These are phyloP conservation scores for Colletotrichum spinosum DNA, from an alignment of 2,329 filamentous ascomycete genomes.

Conservation along the genomic window DNA sequence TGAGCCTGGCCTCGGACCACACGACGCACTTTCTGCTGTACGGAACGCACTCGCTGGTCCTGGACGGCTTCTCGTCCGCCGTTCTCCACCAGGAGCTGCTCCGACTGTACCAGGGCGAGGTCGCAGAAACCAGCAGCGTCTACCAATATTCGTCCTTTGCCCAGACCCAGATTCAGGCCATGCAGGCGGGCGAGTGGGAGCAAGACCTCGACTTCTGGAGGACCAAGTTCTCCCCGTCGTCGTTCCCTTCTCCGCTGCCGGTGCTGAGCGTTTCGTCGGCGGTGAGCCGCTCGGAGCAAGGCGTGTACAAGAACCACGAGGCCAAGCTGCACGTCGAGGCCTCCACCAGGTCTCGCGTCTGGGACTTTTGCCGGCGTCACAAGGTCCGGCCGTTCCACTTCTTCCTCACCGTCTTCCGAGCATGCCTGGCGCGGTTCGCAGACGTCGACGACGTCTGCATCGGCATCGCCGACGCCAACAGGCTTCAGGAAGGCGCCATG, in stretches of 20 bases:
- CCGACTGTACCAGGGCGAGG: background rate
- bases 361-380: background rate
- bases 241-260: no score
- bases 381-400: constrained; percentile 54
- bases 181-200: no score
- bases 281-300: no score
- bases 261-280: no score
- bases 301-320: background rate
- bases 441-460: constrained; percentile 54
- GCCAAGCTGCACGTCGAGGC: background rate
- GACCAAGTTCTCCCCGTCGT: background rate
- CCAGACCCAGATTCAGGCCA: background rate
- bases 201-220: background rate
- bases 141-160: background rate
- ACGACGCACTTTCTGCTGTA: background rate
- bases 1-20: background rate
- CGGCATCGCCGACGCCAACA: constrained; percentile 60
- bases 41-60: background rate
- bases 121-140: background rate
- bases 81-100: background rate
- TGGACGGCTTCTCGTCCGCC: constrained; percentile 1
- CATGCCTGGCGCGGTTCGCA: background rate
- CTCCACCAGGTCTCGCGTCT: background rate
- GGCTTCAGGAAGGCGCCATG: constrained; percentile 43
- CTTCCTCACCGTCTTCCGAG: constrained; percentile 52